Percentiles rank a stretch among this genome's conserved stretches.
These are phyloP conservation scores for Pontederia paniculata DNA, from an alignment of 176 grass and related monocot species.

Conservation along the genomic window DNA sequence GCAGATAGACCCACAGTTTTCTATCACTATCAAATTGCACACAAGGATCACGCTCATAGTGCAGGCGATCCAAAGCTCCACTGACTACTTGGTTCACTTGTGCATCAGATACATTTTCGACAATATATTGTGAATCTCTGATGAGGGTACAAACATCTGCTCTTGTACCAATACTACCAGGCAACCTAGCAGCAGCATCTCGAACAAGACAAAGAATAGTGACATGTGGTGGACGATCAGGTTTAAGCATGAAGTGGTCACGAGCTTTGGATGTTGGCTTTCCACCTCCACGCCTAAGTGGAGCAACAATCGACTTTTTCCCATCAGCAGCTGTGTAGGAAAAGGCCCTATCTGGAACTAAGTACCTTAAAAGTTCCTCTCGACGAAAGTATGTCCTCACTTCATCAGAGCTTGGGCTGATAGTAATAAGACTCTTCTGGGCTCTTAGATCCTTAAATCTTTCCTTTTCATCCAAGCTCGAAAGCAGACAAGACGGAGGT, in stretches of 20 bases:
- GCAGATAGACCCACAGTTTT: slow-evolving; percentile 96
- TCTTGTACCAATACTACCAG: slow-evolving; percentile 86
- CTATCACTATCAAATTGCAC: slow-evolving; percentile 94
- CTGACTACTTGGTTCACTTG: slow-evolving; percentile 95
- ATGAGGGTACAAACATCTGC: slow-evolving; percentile 95
- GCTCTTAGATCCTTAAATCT: slow-evolving; percentile 97
- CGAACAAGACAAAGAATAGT: slow-evolving; percentile 96
- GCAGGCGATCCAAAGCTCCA: slow-evolving; percentile 87
- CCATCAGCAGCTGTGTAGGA: slow-evolving; percentile 94
- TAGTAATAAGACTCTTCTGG: slow-evolving; percentile 95
- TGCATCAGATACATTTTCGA: slow-evolving; percentile 65
- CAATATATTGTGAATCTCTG: slow-evolving; percentile 90
- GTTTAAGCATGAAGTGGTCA: slow-evolving; percentile 95
- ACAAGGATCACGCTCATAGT: slow-evolving; percentile 95
- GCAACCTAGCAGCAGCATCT: slow-evolving; percentile 88
- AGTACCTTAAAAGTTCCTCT: slow-evolving; percentile 93
- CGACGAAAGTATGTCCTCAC: slow-evolving; percentile 68
- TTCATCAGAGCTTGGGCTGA: slow-evolving; percentile 76
- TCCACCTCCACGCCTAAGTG: slow-evolving; percentile 84
- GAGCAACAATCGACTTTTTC: slow-evolving; percentile 92
- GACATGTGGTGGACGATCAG: slow-evolving; percentile 87
- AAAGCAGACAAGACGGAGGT: slow-evolving; percentile 67
- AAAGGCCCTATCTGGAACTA: slow-evolving; percentile 95
- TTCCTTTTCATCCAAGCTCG: slow-evolving; percentile 80
- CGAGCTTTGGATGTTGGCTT: slow-evolving; percentile 97